These are phyloP conservation scores for Mytilinidion resinicola DNA, from an alignment of 495 filamentous ascomycete species.

Conservation along the genomic window DNA sequence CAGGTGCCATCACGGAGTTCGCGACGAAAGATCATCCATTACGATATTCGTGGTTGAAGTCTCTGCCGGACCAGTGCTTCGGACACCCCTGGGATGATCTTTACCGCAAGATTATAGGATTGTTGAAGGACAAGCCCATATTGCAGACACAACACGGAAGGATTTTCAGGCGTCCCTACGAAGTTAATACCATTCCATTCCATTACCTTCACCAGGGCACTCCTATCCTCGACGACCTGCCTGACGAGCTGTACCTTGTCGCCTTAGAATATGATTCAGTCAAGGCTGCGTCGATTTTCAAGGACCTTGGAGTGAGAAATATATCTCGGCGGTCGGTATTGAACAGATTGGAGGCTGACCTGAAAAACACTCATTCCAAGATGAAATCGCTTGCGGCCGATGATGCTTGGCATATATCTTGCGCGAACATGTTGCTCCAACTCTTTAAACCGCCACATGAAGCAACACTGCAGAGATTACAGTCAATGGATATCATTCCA, in stretches of 20 bases:
- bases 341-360: not conserved
- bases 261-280: not conserved
- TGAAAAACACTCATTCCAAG: not conserved
- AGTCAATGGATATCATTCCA: not conserved
- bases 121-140: constrained; percentile 2
- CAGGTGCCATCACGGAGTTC: constrained; percentile 3
- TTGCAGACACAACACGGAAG: constrained; percentile 5
- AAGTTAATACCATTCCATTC: not conserved
- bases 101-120: not conserved
- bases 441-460: not conserved
- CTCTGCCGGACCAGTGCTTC: not conserved
- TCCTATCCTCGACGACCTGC: constrained; percentile 9
- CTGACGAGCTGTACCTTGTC: constrained; percentile 10
- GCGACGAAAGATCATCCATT: constrained; percentile 4
- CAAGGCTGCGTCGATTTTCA: not conserved
- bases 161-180: not conserved
- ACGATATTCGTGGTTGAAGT: constrained; percentile 11
- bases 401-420: not conserved
- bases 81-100: constrained; percentile 5
- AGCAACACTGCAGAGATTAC: not conserved
- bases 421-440: not conserved
- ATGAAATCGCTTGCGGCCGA: not conserved
- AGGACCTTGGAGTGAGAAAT: not conserved
- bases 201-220: not conserved
- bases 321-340: not conserved